Evolutionary conservation across 768 basidiomycete genomes (phyloP).

Genomic region (Hortiboletus campestris): DNA sequence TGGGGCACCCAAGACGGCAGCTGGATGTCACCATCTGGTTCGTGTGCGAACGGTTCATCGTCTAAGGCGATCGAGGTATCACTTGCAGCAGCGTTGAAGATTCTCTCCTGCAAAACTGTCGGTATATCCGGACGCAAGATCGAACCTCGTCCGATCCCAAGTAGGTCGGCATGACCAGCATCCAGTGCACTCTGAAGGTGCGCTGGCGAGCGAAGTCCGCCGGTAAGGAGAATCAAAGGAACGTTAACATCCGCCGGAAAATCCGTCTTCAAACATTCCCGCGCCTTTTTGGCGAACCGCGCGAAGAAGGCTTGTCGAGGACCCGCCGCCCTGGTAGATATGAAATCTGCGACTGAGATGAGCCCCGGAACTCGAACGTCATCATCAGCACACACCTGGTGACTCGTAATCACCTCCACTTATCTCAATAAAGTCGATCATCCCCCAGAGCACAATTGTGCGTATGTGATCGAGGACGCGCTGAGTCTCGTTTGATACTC

Average conservation of each 20-base stretch:
- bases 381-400: slow-evolving; percentile 47
- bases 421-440: slow-evolving; percentile 82
- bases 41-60: slow-evolving; percentile 36
- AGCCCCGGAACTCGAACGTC: background rate
- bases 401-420: slow-evolving; percentile 86
- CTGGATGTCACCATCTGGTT: slow-evolving; percentile 33
- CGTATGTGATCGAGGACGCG: slow-evolving; percentile 60
- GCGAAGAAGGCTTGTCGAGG: slow-evolving; percentile 73
- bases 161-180: slow-evolving; percentile 61
- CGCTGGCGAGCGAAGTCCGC: slow-evolving; percentile 65
- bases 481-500: slow-evolving; percentile 23
- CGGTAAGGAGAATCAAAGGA: slow-evolving; percentile 77
- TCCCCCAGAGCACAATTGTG: slow-evolving; percentile 59
- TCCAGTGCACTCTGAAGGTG: slow-evolving; percentile 53
- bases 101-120: slow-evolving; percentile 27
- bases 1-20: slow-evolving; percentile 36
- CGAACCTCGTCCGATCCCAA: slow-evolving; percentile 74
- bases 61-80: slow-evolving; percentile 19
- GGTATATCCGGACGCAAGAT: slow-evolving; percentile 65
- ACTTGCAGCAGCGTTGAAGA: background rate
- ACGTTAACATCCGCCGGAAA: slow-evolving; percentile 22
- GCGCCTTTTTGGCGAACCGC: slow-evolving; percentile 58
- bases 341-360: slow-evolving; percentile 40
- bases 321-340: slow-evolving; percentile 25
- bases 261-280: slow-evolving; percentile 41